phyloP scores from a whole-genome alignment of 2,329 filamentous ascomycete species.

The Lomentospora prolificans region DNA sequence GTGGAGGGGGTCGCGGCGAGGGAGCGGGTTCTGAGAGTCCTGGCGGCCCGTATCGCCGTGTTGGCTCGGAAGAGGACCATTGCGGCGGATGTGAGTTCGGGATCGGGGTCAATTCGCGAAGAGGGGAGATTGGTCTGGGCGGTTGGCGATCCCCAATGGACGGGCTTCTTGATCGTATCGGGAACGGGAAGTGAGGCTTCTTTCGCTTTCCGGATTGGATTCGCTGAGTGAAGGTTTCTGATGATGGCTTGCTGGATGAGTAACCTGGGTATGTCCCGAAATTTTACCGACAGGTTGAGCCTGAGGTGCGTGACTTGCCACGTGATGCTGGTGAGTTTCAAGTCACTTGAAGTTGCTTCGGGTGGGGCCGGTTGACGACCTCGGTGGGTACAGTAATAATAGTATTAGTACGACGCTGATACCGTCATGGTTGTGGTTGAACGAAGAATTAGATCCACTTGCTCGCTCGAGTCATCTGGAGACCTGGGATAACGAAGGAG shows the following conservation, averaged over 20 bases:
- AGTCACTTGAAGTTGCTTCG: background rate
- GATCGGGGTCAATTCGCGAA: background rate
- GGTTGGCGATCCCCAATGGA: background rate
- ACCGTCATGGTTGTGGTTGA: background rate
- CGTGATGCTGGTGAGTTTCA: background rate
- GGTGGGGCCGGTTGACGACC: background rate
- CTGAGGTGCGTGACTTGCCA: background rate
- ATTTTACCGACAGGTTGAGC: background rate
- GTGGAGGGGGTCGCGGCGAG: slow-evolving; percentile 3
- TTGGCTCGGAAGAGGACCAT: slow-evolving; percentile 8
- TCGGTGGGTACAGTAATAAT: background rate
- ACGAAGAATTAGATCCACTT: background rate
- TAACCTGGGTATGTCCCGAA: background rate
- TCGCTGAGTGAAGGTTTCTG: background rate
- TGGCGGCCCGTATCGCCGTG: slow-evolving; percentile 8
- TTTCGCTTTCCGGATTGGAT: background rate
- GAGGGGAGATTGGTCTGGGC: slow-evolving; percentile 3
- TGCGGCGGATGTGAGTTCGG: background rate
- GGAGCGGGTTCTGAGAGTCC: slow-evolving; percentile 2
- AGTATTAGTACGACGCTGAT: background rate
- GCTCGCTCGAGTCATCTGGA: too few species aligned
- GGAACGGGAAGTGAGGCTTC: background rate
- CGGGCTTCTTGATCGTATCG: background rate
- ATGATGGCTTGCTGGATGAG: background rate
- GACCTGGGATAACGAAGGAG: too few species aligned